Conservation (phyloP, 805 yeast genomes). For the Candida ponderosae region DNA sequence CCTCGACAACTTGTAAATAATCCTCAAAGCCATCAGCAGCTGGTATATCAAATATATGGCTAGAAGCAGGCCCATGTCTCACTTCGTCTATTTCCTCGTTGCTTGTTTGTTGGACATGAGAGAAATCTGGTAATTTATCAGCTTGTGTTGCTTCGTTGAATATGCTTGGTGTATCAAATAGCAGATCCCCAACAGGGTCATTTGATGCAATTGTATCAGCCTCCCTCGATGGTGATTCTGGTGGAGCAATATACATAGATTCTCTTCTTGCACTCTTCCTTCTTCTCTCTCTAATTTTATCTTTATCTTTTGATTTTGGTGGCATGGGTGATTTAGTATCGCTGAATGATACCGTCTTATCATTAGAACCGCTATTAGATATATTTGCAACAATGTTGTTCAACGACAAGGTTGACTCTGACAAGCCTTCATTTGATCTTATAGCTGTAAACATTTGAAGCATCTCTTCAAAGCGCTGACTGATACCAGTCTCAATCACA, state of each 20-base stretch:
- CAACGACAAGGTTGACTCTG: slow-evolving; percentile 5
- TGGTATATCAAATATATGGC: neutral
- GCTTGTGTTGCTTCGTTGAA: neutral
- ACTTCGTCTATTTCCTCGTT: too few species aligned
- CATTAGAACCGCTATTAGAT: slow-evolving; percentile 4
- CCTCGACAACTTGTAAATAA: neutral
- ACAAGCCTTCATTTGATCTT: slow-evolving; percentile 33
- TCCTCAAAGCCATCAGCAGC: neutral
- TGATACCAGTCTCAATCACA: slow-evolving; percentile 32
- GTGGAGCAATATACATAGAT: slow-evolving; percentile 28
- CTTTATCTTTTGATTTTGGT: slow-evolving; percentile 7
- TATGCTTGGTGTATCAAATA: neutral
- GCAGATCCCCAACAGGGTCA: too few species aligned
- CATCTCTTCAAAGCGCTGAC: slow-evolving; percentile 36
- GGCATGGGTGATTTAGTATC: slow-evolving; percentile 17
- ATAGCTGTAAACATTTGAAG: slow-evolving; percentile 32
- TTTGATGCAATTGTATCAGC: neutral
- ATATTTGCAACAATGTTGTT: slow-evolving; percentile 1
- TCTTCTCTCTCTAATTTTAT: slow-evolving; percentile 18
- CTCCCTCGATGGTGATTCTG: slow-evolving; percentile 5
- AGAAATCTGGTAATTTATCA: neutral
- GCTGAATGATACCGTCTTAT: slow-evolving; percentile 18
- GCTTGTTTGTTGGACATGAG: too few species aligned
- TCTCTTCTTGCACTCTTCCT: slow-evolving; percentile 33
- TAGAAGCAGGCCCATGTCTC: too few species aligned